phyloP scores from a whole-genome alignment of 192 early-diverging fungal species.

The Allomyces javanicus region DNA sequence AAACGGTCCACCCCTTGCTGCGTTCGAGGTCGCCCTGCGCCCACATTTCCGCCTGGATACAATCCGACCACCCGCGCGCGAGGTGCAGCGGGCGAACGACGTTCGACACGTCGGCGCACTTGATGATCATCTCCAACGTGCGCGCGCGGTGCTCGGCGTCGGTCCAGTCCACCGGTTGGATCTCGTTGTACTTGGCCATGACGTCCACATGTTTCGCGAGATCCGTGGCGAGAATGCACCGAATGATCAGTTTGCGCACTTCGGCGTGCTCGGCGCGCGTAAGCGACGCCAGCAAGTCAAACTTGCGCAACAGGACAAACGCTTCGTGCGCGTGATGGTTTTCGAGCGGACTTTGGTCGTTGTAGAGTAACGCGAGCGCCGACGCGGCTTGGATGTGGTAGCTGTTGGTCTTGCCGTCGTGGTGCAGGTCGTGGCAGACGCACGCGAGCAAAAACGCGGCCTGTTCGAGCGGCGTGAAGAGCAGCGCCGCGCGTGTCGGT shows the following conservation, averaged over 20 bases:
- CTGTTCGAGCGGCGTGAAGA: background rate
- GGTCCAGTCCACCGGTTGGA: constrained; percentile 13
- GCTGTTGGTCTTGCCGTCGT: background rate
- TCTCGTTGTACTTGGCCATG: constrained; percentile 16
- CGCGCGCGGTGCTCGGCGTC: constrained; percentile 16
- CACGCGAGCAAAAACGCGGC: background rate
- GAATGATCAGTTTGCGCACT: constrained; percentile 19
- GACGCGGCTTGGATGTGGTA: background rate
- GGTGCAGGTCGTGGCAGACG: background rate
- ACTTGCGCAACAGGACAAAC: background rate
- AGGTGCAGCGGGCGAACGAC: constrained; percentile 2
- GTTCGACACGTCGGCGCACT: constrained; percentile 35
- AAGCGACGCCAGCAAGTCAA: constrained; percentile 11
- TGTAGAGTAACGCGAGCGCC: constrained; percentile 23
- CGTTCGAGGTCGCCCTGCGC: background rate
- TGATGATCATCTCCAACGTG: constrained; percentile 16
- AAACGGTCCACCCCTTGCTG: background rate
- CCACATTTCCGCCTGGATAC: background rate
- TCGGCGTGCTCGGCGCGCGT: constrained; percentile 10
- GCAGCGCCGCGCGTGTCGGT: background rate
- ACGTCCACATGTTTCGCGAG: constrained; percentile 28
- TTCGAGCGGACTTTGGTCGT: constrained; percentile 23
- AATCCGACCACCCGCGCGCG: background rate
- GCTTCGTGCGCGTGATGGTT: constrained; percentile 18
- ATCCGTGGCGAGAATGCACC: constrained; percentile 27